phyloP scores from a whole-genome alignment of 352 stramenopile genomes.

The Phytophthora pini region DNA sequence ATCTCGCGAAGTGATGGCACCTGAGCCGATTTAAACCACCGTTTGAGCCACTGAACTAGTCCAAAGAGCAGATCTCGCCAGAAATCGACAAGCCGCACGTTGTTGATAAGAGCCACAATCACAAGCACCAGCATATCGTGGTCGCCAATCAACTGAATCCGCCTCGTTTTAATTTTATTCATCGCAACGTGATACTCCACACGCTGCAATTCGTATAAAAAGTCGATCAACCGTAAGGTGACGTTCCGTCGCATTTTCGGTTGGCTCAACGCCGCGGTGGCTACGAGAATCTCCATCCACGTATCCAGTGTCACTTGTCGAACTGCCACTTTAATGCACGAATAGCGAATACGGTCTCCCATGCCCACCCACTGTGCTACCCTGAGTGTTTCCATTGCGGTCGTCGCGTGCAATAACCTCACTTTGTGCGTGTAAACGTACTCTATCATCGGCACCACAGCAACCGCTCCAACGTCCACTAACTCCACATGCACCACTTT shows the following conservation, averaged over 20 bases:
- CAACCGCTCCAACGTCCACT: slow-evolving; percentile 31
- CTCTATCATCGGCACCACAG: slow-evolving; percentile 51
- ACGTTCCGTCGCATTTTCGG: slow-evolving; percentile 27
- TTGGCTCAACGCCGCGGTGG: slow-evolving; percentile 24
- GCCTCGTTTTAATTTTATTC: slow-evolving; percentile 37
- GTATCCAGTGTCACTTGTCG: slow-evolving; percentile 33
- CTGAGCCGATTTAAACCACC: slow-evolving; percentile 18
- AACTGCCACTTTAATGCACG: slow-evolving; percentile 35
- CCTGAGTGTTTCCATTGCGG: slow-evolving; percentile 37
- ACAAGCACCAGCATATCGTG: slow-evolving; percentile 39
- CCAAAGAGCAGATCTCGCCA: slow-evolving; percentile 46
- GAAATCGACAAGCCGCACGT: slow-evolving; percentile 39
- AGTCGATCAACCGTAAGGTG: slow-evolving; percentile 38
- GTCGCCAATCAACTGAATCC: slow-evolving; percentile 46
- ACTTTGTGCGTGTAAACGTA: slow-evolving; percentile 58
- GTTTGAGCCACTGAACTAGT: slow-evolving; percentile 49
- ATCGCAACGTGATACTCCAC: slow-evolving; percentile 37
- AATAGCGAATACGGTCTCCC: slow-evolving; percentile 43
- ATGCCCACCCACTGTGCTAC: slow-evolving; percentile 55
- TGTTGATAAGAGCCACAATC: slow-evolving; percentile 49
- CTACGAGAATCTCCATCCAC: slow-evolving; percentile 57
- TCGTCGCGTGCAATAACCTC: slow-evolving; percentile 34
- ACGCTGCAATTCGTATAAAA: slow-evolving; percentile 35
- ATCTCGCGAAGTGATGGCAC: slow-evolving; percentile 49
- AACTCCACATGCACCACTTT: slow-evolving; percentile 51